Evolutionary conservation across 306 rosid species (phyloP), one percentile per base, ranked within the genome.

Genomic region (Dalbergia cochinchinensis): DNA sequence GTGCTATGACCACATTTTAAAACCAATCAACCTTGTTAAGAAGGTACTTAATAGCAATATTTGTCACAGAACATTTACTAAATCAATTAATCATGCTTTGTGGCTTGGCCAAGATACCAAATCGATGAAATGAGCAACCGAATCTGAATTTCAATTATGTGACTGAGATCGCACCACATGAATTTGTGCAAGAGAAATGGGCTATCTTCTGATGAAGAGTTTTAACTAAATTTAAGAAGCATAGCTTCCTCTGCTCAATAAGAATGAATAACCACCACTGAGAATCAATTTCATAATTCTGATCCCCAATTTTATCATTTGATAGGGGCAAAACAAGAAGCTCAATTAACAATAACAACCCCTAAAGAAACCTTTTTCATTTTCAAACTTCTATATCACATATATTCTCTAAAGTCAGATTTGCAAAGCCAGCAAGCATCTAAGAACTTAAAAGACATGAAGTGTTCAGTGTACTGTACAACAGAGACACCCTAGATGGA

Each of bases 321-420:
- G 41, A 42, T 1, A 42, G 47, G 4, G 7, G 7, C 9, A 7
- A 16, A 0, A 11, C 31, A 5, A 44, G 11, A 11, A 44, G 13
- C 14, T 3, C 11, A 5, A 19, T 37, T 37, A 20, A 12, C 3
- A 16, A 14, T n/a, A 10, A 14, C 35, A 10, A 12, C 35, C 16
- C 13, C 33, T 41, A 8, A 11, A 26, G n/a, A 11, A 19, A n/a
- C 18, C 19, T 7, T 7, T 11, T 44, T 47, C 19, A 7, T 42
- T 42, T 42, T 47, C 57, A 14, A 50, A 54, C 50, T 22, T 53
- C 15, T 7, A 50, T 51, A 22, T 14, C 60, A 31, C 3, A 66
- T 45, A 69, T 19, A 73, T 15, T 44, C 47, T 68, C 42, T 67
- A 6, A 48, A 11, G 42, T 59, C 48, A 15, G 80, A 66, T 57